Percentiles rank a stretch among this genome's conserved stretches.
Conservation (phyloP, 345 rosid species). For the Kandelia obovata region DNA sequence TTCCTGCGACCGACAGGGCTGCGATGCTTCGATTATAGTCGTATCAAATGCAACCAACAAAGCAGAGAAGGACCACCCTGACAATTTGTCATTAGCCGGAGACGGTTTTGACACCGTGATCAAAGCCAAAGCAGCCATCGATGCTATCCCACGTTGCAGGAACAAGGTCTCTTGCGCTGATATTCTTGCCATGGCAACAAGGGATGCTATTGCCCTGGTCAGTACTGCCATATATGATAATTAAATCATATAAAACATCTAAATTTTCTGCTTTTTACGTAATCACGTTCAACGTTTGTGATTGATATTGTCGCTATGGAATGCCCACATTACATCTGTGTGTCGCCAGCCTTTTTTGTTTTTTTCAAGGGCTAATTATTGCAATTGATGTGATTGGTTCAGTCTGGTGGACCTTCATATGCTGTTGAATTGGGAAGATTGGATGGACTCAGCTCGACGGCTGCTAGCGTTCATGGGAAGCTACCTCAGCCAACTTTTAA, state of each 20-base stretch:
- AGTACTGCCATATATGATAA: background rate
- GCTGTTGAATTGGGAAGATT: constrained; percentile 23
- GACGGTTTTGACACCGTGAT: background rate
- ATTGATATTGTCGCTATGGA: too few species aligned
- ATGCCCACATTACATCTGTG: too few species aligned
- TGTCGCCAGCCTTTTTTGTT: too few species aligned
- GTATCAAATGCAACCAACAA: constrained; percentile 11
- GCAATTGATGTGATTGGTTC: background rate
- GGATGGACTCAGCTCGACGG: constrained; percentile 18
- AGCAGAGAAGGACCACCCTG: constrained; percentile 21
- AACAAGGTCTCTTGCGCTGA: constrained; percentile 26
- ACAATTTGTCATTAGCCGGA: constrained; percentile 25
- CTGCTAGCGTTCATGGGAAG: constrained; percentile 11
- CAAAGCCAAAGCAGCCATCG: constrained; percentile 21
- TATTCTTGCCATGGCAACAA: constrained; percentile 21
- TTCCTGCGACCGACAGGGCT: constrained; percentile 8
- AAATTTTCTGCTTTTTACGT: too few species aligned
- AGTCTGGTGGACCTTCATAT: constrained; percentile 28
- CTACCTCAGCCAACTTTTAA: constrained; percentile 18
- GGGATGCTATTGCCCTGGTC: constrained; percentile 23
- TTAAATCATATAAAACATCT: too few species aligned
- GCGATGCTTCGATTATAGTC: constrained; percentile 25
- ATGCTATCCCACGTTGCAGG: constrained; percentile 8
- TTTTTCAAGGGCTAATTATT: background rate
- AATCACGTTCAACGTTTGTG: too few species aligned